Evolutionary conservation across 2,329 filamentous ascomycete species (phyloP).

Genomic region (Truncatella angustata): DNA sequence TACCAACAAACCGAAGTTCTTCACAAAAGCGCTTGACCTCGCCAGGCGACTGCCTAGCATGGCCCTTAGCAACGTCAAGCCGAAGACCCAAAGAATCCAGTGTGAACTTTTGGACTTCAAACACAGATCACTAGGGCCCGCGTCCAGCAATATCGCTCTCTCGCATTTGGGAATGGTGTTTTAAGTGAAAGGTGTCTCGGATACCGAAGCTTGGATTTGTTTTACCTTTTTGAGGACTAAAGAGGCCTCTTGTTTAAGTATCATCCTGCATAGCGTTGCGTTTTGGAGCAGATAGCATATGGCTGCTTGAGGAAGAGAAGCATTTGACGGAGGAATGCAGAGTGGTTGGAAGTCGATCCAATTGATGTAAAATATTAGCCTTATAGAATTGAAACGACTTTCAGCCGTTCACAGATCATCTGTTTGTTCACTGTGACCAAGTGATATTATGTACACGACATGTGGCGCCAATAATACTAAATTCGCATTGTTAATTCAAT

Average conservation of each 20-base stretch:
- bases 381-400: slow-evolving; percentile 6
- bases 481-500: background rate
- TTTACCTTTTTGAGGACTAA: background rate
- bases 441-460: no score
- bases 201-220: background rate
- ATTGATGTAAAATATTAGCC: slow-evolving; percentile 1
- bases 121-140: background rate
- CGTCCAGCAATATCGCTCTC: background rate
- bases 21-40: slow-evolving; percentile 13
- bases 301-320: no score
- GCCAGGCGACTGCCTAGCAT: background rate
- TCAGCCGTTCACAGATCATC: background rate
- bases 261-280: background rate
- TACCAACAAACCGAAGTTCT: slow-evolving; percentile 8
- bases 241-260: background rate
- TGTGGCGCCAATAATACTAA: no score
- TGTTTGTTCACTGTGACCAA: no score
- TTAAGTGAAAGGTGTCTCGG: no score
- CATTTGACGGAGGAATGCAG: no score
- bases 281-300: no score
- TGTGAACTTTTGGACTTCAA: background rate
- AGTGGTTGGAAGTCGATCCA: slow-evolving; percentile 16
- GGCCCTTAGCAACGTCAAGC: slow-evolving; percentile 8
- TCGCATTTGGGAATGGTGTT: background rate
- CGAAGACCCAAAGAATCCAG: slow-evolving; percentile 1